phyloP scores from a whole-genome alignment of 164 flowering plant genomes.

The Litsea cubeba region DNA sequence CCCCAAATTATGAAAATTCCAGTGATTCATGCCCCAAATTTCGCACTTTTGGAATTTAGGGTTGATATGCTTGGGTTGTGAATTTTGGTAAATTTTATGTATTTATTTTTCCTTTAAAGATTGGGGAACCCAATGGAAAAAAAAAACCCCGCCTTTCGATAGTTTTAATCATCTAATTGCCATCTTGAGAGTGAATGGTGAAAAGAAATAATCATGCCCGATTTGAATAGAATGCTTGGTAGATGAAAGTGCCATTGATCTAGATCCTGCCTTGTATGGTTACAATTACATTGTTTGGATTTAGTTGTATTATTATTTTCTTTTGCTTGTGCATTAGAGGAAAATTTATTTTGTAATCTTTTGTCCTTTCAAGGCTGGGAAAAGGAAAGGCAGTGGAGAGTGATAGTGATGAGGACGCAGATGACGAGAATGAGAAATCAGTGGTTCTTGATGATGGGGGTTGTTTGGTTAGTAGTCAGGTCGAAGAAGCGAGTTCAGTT shows the following conservation, averaged over 20 bases:
- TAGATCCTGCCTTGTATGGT: background rate
- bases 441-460: conserved; percentile 42
- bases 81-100: no score
- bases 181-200: no score
- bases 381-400: conserved; percentile 55
- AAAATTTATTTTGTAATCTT: conserved; percentile 7
- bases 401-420: conserved; percentile 39
- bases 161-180: no score
- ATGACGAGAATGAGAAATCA: conserved; percentile 45
- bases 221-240: background rate
- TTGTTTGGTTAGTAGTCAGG: conserved; percentile 37
- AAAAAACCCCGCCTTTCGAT: no score
- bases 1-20: no score
- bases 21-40: no score
- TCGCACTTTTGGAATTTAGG: no score
- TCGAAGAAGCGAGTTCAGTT: conserved; percentile 43
- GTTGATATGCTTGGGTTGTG: no score
- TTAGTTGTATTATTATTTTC: background rate
- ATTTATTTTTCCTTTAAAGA: no score
- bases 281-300: background rate
- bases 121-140: no score
- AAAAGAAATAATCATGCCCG: background rate
- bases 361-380: conserved; percentile 46
- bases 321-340: background rate
- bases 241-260: background rate